Base-by-base conservation (phyloP, 495 filamentous ascomycete species). In the Staphylotrichum longicolle region DNA sequence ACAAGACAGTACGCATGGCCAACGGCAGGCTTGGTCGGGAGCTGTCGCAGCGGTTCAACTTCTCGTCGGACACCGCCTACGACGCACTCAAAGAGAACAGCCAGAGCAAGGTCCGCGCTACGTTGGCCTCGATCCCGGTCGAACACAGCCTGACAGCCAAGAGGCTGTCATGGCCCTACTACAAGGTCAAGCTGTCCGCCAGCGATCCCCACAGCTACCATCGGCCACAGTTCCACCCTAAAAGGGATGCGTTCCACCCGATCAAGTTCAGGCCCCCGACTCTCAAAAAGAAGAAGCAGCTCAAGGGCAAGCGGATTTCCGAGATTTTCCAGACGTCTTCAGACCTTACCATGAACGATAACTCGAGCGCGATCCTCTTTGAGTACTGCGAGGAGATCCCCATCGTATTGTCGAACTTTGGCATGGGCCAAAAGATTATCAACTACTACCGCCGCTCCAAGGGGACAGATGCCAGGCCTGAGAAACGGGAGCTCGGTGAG, bases 321-420 rank as follows among this genome's bases (percentile, higher is more conserved):
- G 83, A 86, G 14, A 76, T 95, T 11, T 97, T 90, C 76, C 79
- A 81, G 41, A 85, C 80, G 14, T 86, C 91, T 3, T 85, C 86
- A 59, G 86, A 95, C 58, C 81, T 99, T 12, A 88, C 88, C 1
- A 73, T 96, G 67, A 88, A 86, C 58, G 94, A 99, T 70, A 96
- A 93, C 69, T 92, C 95, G 0, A 87, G 84, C 32, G 86, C 88
- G 14, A 78, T 96, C 8, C 80, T 99, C 14, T 85, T 97, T 39
- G 94, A 99, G 75, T 98, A 98, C 74, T 94, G 91, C 10, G 94
- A 99, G 70, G 91, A 98, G 72, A 88, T 89, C 57, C 94, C 94
- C 1, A 88, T 85, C 11, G 89, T 93, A 59, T 79, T 99, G 63
- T 96, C 94, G 7, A 95, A 96, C 72, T 93, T 96, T 64, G 94